Evolutionary conservation across 306 rosid genomes (phyloP).

Genomic region (Erythrophleum fordii): DNA sequence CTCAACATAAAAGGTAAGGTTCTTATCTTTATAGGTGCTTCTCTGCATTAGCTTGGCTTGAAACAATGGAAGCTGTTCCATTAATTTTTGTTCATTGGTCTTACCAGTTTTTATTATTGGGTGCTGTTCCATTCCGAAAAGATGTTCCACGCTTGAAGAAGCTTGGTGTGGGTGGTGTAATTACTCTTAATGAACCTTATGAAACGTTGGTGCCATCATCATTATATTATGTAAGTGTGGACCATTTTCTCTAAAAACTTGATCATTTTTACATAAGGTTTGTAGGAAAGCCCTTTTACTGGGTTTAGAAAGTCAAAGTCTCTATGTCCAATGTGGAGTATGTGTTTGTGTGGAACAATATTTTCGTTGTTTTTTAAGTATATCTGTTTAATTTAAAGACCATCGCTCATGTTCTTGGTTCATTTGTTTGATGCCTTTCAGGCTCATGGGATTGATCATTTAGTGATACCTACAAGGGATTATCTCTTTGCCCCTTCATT

Average conservation of each 20-base stretch:
- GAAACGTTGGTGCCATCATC: constrained; percentile 90
- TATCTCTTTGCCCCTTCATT: constrained; percentile 94
- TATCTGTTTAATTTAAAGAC: constrained; percentile 2
- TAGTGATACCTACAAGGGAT: constrained; percentile 94
- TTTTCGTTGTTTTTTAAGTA: constrained; percentile 19
- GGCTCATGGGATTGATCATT: constrained; percentile 91
- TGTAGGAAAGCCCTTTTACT: not conserved
- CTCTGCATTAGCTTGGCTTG: constrained; percentile 3
- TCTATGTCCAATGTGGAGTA: not conserved
- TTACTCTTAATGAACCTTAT: constrained; percentile 91
- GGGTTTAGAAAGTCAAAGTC: constrained; percentile 10
- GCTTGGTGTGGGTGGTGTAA: constrained; percentile 96
- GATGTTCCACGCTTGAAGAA: constrained; percentile 89
- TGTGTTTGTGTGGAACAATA: not conserved
- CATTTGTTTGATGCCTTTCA: constrained; percentile 51
- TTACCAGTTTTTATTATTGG: constrained; percentile 77
- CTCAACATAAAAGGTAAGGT: not conserved
- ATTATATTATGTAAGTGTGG: constrained; percentile 66
- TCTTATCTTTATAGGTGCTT: not conserved
- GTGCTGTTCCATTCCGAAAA: constrained; percentile 96
- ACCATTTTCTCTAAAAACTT: constrained; percentile 5
- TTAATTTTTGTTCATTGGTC: constrained; percentile 29
- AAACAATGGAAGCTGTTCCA: not conserved
- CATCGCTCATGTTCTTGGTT: constrained; percentile 18
- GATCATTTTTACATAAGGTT: not conserved